These are phyloP conservation scores for Mycena sp. DNA, from an alignment of 1,284 basidiomycete species.

Conservation along the genomic window DNA sequence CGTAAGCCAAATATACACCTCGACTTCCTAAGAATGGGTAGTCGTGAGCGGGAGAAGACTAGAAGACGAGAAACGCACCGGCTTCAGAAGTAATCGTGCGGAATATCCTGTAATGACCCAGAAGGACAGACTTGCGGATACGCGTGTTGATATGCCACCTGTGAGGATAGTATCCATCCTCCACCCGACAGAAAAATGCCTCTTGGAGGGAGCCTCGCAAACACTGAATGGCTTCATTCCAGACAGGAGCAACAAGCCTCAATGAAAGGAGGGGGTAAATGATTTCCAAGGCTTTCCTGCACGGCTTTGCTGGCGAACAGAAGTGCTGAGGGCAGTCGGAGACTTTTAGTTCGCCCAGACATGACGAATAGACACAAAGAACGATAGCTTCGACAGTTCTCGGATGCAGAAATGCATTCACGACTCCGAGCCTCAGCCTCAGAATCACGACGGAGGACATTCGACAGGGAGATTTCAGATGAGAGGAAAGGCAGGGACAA, in stretches of 20 bases:
- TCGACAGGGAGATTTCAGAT: too few relatives aligned
- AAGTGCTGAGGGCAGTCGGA: conserved; percentile 25
- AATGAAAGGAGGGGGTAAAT: conserved; percentile 28
- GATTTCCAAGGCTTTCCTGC: conserved; percentile 17
- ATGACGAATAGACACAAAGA: conserved; percentile 3
- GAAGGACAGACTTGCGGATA: conserved; percentile 32
- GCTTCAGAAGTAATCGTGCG: conserved; percentile 37
- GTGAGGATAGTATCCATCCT: conserved; percentile 39
- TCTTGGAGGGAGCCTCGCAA: conserved; percentile 1
- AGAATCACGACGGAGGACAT: too few relatives aligned
- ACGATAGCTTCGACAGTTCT: conserved; percentile 2
- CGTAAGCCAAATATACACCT: conserved; percentile 41
- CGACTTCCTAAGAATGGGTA: conserved; percentile 30
- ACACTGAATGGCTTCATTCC: conserved; percentile 29
- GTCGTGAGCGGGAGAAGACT: neutral
- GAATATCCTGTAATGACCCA: conserved; percentile 38
- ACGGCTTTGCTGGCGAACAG: conserved; percentile 33
- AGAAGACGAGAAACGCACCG: conserved; percentile 28
- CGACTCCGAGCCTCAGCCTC: too few relatives aligned
- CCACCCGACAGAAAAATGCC: conserved; percentile 32
- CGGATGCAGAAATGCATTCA: neutral
- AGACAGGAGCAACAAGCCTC: conserved; percentile 30
- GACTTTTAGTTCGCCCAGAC: neutral
- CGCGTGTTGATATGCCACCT: conserved; percentile 41
- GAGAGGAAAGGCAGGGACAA: too few relatives aligned